Conservation (phyloP, 164 flowering plant genomes). For the Taxillus chinensis region DNA sequence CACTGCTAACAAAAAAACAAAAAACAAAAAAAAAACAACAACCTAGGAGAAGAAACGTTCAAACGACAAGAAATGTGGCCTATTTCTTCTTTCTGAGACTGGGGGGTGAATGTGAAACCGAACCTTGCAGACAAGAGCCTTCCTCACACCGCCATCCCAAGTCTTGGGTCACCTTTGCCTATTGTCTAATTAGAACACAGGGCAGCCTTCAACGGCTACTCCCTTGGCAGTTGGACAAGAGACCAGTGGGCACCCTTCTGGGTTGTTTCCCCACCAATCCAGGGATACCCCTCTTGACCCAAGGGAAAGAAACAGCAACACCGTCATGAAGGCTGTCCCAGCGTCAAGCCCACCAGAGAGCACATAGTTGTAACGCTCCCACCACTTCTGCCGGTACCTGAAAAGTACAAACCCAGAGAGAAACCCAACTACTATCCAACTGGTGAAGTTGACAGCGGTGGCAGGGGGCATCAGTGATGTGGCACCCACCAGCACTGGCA, state of each 20-base stretch:
- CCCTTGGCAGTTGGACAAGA: slow-evolving; percentile 19
- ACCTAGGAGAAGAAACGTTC: too few relatives aligned
- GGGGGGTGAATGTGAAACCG: too few relatives aligned
- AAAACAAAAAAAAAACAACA: too few relatives aligned
- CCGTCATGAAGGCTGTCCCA: slow-evolving; percentile 22
- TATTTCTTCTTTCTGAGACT: too few relatives aligned
- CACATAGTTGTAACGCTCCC: slow-evolving; percentile 21
- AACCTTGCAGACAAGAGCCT: too few relatives aligned
- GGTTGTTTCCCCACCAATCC: slow-evolving; percentile 23
- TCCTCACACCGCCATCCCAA: too few relatives aligned
- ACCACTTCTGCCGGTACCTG: slow-evolving; percentile 14
- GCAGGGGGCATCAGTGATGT: slow-evolving; percentile 22
- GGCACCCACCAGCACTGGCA: slow-evolving; percentile 22
- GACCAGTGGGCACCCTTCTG: slow-evolving; percentile 20
- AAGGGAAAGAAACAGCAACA: slow-evolving; percentile 15
- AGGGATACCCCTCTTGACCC: slow-evolving; percentile 10
- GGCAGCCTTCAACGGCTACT: slow-evolving; percentile 1
- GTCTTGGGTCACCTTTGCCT: too few relatives aligned
- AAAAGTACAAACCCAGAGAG: slow-evolving; percentile 16
- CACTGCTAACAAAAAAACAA: too few relatives aligned
- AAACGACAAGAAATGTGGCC: too few relatives aligned
- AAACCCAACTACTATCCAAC: slow-evolving; percentile 19
- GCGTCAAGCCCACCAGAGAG: slow-evolving; percentile 25
- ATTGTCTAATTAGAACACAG: not conserved
- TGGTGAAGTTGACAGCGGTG: slow-evolving; percentile 18